Evolutionary conservation across 2,329 filamentous ascomycete genomes (phyloP), one percentile per base, ranked within the genome.

Genomic region (Alternaria arborescens): DNA sequence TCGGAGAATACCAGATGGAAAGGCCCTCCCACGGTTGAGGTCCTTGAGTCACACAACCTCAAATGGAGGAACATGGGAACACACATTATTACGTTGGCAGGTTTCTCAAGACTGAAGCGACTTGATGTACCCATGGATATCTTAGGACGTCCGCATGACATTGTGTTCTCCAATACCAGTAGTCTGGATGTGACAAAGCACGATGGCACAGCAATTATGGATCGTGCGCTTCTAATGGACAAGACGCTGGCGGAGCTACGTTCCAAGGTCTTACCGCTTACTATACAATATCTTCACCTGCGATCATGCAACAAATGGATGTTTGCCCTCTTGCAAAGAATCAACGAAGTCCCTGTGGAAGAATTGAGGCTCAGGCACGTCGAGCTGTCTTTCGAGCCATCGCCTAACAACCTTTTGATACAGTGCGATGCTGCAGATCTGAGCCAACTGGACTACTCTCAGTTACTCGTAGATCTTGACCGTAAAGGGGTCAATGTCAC

Each of bases 301-400:
- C 58, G 58, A 22, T 61, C 58, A 8, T 72, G 69, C 52, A 66
- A 64, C 32, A 41, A 46, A 10, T 54, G 46, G 22, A 52, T 48
- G 5, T 60, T 59, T 12, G 34, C 38, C 2, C 48, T 66, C 16
- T 52, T 71, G 30, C 51, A 54, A 3, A 58, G 48, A 3, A 32
- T 71, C 28, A 54, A 42, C 14, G 24, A 41, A 20, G 46, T 58
- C 10, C 52, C 42, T 8, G 7, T 40, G 3, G 30, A 63, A 1
- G 14, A 43, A 5, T 38, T 58, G 1, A 55, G 58, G 1, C 46
- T 72, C 7, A 54, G 54, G 41, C 43, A 44, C n/a, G 38, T 71
- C 16, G 58, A 67, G 16, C 51, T 71, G 4, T 61, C 48, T 48
- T 65, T 68, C 51, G 28, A 52, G 3, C 42, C 38, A 8, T 58